A percentile compares a stretch with the other conserved stretches of the same genome.
These are phyloP conservation scores for Macrotyloma uniflorum DNA, from an alignment of 306 rosid genomes.

Conservation along the genomic window DNA sequence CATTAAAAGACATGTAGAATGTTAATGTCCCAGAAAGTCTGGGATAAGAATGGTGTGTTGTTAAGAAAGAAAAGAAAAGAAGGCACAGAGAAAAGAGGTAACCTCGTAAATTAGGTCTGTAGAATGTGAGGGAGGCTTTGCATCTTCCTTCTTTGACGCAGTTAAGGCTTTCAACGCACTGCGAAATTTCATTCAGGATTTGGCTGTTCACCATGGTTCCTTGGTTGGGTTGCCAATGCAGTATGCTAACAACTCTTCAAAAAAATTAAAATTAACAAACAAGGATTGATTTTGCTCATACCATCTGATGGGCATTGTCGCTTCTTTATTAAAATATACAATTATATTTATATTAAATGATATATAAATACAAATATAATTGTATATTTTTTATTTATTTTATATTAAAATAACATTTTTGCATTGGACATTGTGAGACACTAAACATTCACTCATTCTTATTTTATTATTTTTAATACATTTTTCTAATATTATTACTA, in stretches of 20 bases:
- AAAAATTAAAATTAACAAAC: not conserved
- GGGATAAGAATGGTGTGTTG: too few species aligned
- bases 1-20: too few species aligned
- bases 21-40: too few species aligned
- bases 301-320: constrained; percentile 30
- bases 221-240: constrained; percentile 91
- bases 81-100: not conserved
- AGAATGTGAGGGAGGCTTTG: constrained; percentile 86
- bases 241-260: constrained; percentile 54
- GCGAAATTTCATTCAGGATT: constrained; percentile 80
- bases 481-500: too few species aligned
- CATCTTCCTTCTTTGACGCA: constrained; percentile 87
- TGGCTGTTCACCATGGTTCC: constrained; percentile 73
- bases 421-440: too few species aligned
- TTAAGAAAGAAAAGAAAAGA: not conserved
- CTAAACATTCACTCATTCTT: too few species aligned
- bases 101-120: constrained; percentile 88
- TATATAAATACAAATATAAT: too few species aligned
- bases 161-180: constrained; percentile 78
- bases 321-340: too few species aligned
- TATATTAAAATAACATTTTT: too few species aligned
- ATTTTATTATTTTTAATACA: too few species aligned
- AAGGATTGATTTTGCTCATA: not conserved
- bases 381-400: too few species aligned
- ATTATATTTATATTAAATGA: too few species aligned